phyloP scores from a whole-genome alignment of 2,329 filamentous ascomycete species.

The Apiospora malaysiana region DNA sequence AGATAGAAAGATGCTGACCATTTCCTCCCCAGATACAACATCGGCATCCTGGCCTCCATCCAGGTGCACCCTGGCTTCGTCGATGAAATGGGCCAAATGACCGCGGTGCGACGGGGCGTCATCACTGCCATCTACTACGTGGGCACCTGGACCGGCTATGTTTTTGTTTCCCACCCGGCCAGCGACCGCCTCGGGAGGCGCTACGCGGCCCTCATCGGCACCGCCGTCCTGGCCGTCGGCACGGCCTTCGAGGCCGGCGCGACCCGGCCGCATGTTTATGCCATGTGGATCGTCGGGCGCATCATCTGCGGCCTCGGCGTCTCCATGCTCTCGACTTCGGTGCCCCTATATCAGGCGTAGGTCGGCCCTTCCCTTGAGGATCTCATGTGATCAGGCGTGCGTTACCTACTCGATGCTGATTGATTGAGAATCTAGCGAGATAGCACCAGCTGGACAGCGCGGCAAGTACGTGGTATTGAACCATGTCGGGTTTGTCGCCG shows the following conservation, averaged over 20 bases:
- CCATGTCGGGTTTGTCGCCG: constrained; percentile 62
- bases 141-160: constrained; percentile 60
- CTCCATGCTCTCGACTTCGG: constrained; percentile 60
- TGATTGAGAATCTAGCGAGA: constrained; percentile 47
- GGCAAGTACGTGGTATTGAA: constrained; percentile 65
- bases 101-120: constrained; percentile 53
- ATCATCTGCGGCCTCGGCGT: constrained; percentile 59
- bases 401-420: too few relatives aligned
- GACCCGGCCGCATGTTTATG: constrained; percentile 46
- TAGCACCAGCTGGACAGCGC: constrained; percentile 58
- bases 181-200: constrained; percentile 59
- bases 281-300: constrained; percentile 57
- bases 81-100: constrained; percentile 50
- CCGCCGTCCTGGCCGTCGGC: constrained; percentile 53
- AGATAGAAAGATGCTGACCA: not conserved
- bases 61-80: constrained; percentile 62
- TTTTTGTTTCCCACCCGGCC: constrained; percentile 58
- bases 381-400: not conserved
- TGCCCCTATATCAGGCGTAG: constrained; percentile 63
- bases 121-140: constrained; percentile 64
- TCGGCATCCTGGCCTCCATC: constrained; percentile 62
- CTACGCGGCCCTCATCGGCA: constrained; percentile 55
- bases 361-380: constrained; percentile 11
- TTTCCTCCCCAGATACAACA: constrained; percentile 51
- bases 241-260: constrained; percentile 54